These are phyloP conservation scores for Leonotis leonurus DNA, from an alignment of 257 asterid species.

Conservation along the genomic window DNA sequence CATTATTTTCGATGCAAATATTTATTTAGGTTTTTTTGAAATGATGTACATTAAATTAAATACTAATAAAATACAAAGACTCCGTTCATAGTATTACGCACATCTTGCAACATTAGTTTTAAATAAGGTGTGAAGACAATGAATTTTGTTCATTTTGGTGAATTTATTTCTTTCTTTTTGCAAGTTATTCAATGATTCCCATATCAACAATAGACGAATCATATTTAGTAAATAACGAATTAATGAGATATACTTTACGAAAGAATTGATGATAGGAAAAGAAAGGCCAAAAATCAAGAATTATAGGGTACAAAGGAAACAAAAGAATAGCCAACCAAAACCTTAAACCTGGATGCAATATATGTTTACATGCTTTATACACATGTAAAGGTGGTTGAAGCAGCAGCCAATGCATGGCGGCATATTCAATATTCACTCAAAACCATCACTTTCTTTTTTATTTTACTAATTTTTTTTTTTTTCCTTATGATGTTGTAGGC, in stretches of 20 bases:
- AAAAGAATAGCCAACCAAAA: slow-evolving; percentile 19
- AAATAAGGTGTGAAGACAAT: not conserved
- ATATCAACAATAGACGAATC: slow-evolving; percentile 6
- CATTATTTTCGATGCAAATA: no score
- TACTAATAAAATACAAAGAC: not conserved
- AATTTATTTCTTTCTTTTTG: not conserved
- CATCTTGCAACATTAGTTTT: not conserved
- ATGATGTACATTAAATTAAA: not conserved
- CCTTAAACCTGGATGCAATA: slow-evolving; percentile 27
- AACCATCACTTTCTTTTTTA: not conserved
- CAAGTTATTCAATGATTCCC: not conserved
- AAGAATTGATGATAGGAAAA: not conserved
- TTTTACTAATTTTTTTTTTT: not conserved
- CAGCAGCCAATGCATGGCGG: slow-evolving; percentile 32
- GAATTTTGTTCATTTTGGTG: not conserved
- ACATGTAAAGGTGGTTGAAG: slow-evolving; percentile 25
- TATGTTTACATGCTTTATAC: slow-evolving; percentile 17
- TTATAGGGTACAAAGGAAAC: not conserved
- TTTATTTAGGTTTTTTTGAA: no score
- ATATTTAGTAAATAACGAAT: not conserved
- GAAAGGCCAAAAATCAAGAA: not conserved
- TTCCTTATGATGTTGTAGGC: not conserved
- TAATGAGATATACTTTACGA: not conserved
- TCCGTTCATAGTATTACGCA: not conserved
- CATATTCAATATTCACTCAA: not conserved